These are phyloP conservation scores for Tetracentron sinense DNA, from an alignment of 164 flowering plant species.

Conservation along the genomic window DNA sequence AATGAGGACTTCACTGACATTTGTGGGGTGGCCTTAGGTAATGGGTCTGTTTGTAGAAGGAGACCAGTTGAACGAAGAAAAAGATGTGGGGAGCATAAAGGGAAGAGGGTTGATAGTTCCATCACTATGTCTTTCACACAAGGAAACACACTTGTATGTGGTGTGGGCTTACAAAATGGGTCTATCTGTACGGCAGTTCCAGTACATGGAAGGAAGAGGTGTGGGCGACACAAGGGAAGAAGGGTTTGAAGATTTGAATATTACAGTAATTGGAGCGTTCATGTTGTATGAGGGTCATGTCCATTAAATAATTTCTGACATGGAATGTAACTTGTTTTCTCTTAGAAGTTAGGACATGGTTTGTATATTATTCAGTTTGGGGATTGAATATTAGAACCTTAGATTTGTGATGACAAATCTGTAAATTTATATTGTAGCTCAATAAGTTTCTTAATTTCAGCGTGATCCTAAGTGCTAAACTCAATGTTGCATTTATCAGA, in stretches of 20 bases:
- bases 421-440: no score
- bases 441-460: no score
- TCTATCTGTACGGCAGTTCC: constrained; percentile 26
- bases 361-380: neutral
- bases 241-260: neutral
- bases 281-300: no score
- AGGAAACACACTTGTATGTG: constrained; percentile 9
- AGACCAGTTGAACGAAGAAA: constrained; percentile 35
- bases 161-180: constrained; percentile 21
- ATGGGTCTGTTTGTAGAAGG: constrained; percentile 30
- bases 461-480: no score
- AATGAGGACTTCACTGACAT: constrained; percentile 7
- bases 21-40: constrained; percentile 27
- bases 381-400: neutral
- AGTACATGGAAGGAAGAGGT: constrained; percentile 23
- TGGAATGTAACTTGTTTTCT: neutral
- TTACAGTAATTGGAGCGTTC: neutral
- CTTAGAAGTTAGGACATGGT: neutral
- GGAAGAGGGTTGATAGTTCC: constrained; percentile 20
- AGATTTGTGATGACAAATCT: neutral
- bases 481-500: no score
- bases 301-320: neutral
- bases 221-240: constrained; percentile 22
- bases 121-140: neutral
- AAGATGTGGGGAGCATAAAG: constrained; percentile 53